Conservation (phyloP, 805 yeast genomes). For the Kuraishia floccosa region DNA sequence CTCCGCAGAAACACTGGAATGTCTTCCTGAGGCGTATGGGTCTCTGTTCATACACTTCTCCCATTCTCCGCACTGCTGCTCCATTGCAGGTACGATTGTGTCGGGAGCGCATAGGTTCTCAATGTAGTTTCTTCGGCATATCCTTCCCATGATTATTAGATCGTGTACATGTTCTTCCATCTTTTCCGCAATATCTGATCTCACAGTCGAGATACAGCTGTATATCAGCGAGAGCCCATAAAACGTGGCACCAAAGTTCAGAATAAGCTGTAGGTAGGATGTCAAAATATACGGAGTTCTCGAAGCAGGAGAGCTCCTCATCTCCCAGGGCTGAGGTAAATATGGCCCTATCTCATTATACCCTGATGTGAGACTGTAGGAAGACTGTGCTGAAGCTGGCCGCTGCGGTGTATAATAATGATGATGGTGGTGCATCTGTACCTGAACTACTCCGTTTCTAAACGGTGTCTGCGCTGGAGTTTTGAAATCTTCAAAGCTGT, state of each 20-base stretch:
- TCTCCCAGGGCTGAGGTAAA: slow-evolving; percentile 54
- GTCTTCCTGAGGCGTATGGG: slow-evolving; percentile 32
- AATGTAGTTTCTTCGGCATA: slow-evolving; percentile 38
- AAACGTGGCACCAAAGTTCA: slow-evolving; percentile 35
- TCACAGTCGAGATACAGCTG: slow-evolving; percentile 33
- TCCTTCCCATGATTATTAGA: slow-evolving; percentile 36
- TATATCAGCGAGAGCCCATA: slow-evolving; percentile 32
- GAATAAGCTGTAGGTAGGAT: slow-evolving; percentile 46
- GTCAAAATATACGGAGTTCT: slow-evolving; percentile 44
- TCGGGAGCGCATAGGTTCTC: slow-evolving; percentile 49
- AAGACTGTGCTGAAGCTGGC: neutral
- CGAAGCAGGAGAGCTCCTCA: slow-evolving; percentile 36
- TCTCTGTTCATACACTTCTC: slow-evolving; percentile 54
- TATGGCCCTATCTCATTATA: slow-evolving; percentile 1
- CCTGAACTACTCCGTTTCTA: no score
- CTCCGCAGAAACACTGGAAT: slow-evolving; percentile 49
- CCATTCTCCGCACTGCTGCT: slow-evolving; percentile 49
- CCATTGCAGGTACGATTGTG: slow-evolving; percentile 46
- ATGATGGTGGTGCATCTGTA: slow-evolving; percentile 35
- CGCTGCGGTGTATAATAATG: slow-evolving; percentile 18
- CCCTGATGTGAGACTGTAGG: neutral
- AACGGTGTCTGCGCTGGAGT: no score
- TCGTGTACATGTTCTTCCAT: slow-evolving; percentile 35
- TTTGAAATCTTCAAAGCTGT: no score
- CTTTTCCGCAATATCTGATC: slow-evolving; percentile 39